Base-by-base conservation (phyloP, 2,329 filamentous ascomycete species). In the Diaporthe destruens region DNA sequence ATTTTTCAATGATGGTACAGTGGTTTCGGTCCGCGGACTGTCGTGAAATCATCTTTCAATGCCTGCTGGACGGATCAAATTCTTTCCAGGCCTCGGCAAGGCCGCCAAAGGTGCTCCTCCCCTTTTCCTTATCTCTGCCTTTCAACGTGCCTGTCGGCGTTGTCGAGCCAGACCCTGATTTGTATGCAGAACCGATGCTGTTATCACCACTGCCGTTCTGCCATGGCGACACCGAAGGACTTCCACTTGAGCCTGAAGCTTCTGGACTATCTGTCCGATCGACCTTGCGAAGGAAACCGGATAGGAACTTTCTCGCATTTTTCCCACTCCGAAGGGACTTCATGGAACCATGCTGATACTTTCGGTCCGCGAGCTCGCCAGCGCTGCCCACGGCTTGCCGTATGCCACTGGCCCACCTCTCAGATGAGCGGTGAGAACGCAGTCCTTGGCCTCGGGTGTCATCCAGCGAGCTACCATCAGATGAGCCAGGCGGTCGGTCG, bases 381-480 rank as follows among this genome's bases (percentile, higher is more conserved):
- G 42, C 51, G 16, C 34, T 32, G 44, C 34, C 44, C 36, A 67
- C 16, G 25, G 66, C 66, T 18, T 66, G 53, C 56, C 59, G 63
- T 6, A 71, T 59, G 14, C 72, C 53, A 34, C 66, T 68, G 20
- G 70, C 18, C 65, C 71, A 71, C 16, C 71, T 68, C 9, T 74
- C 72, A n/a, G 71, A 39, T 7, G 65, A 54, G 29, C 53, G 53
- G 12, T 72, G 53, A 49, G 59, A 44, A 56, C 71, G 32, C 79
- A 78, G 42, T 81, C 81, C 53, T 82, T 80, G 5, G 3, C 75
- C 76, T 69, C 69, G 70, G 9, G 72, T 61, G n/a, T 74, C 76
- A 12, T 85, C 84, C 49, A 78, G 72, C 16, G 89, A 87, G 75
- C 87, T 88, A 18, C 86, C 71, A 12, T 68, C 87, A 1, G 87